These are phyloP conservation scores for Nephelium lappaceum DNA, from an alignment of 345 rosid genomes.

Conservation along the genomic window DNA sequence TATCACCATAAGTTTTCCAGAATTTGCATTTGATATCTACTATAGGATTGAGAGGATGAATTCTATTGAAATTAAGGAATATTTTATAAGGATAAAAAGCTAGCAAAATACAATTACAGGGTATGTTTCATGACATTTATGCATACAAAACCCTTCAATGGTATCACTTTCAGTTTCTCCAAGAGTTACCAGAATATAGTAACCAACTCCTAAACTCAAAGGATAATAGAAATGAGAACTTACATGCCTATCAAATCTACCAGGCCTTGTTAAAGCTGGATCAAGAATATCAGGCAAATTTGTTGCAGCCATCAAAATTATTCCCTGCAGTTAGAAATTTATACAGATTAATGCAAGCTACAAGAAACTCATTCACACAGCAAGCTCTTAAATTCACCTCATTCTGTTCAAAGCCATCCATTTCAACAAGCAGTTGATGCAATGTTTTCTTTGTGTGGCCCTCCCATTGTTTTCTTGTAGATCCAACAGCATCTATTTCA, in stretches of 20 bases:
- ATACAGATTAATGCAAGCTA: conserved; percentile 15
- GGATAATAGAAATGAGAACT: conserved; percentile 35
- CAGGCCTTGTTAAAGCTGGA: conserved; percentile 99
- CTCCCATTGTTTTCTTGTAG: conserved; percentile 98
- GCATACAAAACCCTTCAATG: conserved; percentile 1
- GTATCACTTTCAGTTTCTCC: background rate
- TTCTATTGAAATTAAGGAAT: background rate
- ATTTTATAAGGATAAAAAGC: background rate
- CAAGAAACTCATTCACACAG: background rate
- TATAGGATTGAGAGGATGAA: background rate
- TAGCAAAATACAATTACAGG: background rate
- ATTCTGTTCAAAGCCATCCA: conserved; percentile 99
- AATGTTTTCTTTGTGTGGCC: conserved; percentile 99
- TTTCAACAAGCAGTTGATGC: conserved; percentile 96
- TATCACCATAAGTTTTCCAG: background rate
- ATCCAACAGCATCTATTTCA: conserved; percentile 98
- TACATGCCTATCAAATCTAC: conserved; percentile 98
- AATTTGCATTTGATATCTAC: background rate
- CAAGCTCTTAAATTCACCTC: conserved; percentile 54
- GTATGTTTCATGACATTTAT: background rate
- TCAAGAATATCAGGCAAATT: conserved; percentile 98
- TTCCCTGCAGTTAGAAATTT: conserved; percentile 62
- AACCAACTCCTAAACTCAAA: background rate
- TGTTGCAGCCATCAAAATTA: conserved; percentile 98
- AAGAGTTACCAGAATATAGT: background rate